Percentiles rank a stretch among this genome's conserved stretches.
These are phyloP conservation scores for Raphanus raphanistrum DNA, from an alignment of 345 rosid species.

Conservation along the genomic window DNA sequence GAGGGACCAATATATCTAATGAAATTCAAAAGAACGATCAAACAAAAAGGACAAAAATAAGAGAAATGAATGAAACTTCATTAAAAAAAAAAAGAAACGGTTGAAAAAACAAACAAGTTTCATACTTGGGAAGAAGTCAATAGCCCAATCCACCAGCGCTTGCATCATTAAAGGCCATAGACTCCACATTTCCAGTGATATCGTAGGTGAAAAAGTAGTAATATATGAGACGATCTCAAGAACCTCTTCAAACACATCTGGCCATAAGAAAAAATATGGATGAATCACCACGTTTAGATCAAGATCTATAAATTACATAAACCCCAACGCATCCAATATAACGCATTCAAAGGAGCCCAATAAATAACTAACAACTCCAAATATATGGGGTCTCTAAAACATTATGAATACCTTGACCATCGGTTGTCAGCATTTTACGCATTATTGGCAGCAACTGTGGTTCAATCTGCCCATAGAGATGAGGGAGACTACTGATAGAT, in stretches of 20 bases:
- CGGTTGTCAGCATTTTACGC: constrained; percentile 95
- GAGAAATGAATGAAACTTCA: background rate
- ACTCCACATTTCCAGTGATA: constrained; percentile 96
- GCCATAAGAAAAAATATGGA: background rate
- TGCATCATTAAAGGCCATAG: constrained; percentile 97
- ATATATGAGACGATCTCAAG: constrained; percentile 93
- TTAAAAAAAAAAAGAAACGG: background rate
- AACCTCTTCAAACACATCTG: constrained; percentile 99
- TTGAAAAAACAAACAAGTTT: background rate
- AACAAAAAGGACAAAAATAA: background rate
- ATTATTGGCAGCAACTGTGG: constrained; percentile 87
- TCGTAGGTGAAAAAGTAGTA: constrained; percentile 92
- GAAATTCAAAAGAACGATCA: constrained; percentile 9
- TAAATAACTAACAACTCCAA: constrained; percentile 5
- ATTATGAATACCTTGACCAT: constrained; percentile 76
- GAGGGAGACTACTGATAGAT: constrained; percentile 87
- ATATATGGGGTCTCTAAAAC: background rate
- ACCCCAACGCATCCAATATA: background rate
- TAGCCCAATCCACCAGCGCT: constrained; percentile 94
- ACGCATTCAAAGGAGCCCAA: constrained; percentile 11
- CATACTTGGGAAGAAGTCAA: constrained; percentile 91
- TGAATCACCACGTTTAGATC: constrained; percentile 9
- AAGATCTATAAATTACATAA: constrained; percentile 14
- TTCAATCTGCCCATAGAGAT: constrained; percentile 84
- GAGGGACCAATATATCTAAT: constrained; percentile 89